Evolutionary conservation across 768 basidiomycete genomes (phyloP), one percentile per base, ranked within the genome.

Genomic region (Podaxis rugospora): DNA sequence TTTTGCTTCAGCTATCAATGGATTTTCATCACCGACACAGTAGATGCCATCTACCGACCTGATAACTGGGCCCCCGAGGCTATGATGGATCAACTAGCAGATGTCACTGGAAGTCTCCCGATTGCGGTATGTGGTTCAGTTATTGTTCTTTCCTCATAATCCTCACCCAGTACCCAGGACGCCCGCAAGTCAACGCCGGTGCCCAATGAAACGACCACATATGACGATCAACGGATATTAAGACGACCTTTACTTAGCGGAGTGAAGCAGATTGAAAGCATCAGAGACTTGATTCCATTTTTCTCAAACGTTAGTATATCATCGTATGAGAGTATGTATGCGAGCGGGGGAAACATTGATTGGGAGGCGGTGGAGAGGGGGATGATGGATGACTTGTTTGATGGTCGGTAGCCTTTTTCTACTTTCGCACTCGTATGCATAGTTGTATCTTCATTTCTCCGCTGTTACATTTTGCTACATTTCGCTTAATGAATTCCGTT

Each of bases 21-120:
- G 96, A 92, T 97, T 68, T 99, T 98, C 72, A 86, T 98, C 46
- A 97, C 95, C 2, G 96, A 99, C 72, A 98, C 96, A 0, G 92
- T 95, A 5, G 97, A 98, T 67, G 95, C 96, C 0, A 83, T 95
- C 36, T 95, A 93, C 73, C 88, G 86, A 16, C 91, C 94, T 0
- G 88, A 94, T 60, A 79, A 87, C 49, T 93, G 89, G 83, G 78
- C 78, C 60, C 92, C 95, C 0, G 89, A 90, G 65, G 90, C 94
- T 2, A 86, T 97, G 78, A 83, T 98, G 73, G 97, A 99, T 69
- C 89, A 89, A 58, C 79, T 98, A 0, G 87, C 93, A 46, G 94
- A 95, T 64, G 84, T 93, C 40, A 81, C 90, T 13, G 83, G 83
- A n/a, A 86, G 79, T 60, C 78, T 92, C 44, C 90, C 90, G 0